A percentile compares a stretch with the other conserved stretches of the same genome.
Evolutionary conservation across 1,284 basidiomycete species (phyloP).

Genomic region (Sanguinoderma infundibulare): DNA sequence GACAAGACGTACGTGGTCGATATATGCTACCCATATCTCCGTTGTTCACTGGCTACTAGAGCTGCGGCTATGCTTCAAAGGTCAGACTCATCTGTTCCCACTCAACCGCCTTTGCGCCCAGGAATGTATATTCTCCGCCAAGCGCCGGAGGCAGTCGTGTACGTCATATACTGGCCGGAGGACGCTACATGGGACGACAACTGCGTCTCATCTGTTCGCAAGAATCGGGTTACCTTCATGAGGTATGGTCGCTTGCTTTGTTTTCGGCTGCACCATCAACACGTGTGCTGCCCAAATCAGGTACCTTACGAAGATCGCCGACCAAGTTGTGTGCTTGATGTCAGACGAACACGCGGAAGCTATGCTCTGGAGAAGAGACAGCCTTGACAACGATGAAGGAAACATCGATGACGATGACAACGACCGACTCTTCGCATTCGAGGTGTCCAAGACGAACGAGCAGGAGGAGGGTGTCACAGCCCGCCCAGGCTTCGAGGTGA

Average conservation of each 20-base stretch:
- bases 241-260: conserved; percentile 36
- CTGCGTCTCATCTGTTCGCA: conserved; percentile 45
- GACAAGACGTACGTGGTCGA: conserved; percentile 46
- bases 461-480: conserved; percentile 55
- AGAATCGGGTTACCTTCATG: conserved; percentile 66
- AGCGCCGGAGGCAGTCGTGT: conserved; percentile 34
- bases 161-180: conserved; percentile 66
- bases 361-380: conserved; percentile 46
- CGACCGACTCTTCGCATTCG: conserved; percentile 57
- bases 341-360: conserved; percentile 47
- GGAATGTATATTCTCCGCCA: conserved; percentile 54
- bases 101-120: conserved; percentile 45
- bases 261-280: too few species aligned
- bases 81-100: neutral
- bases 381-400: conserved; percentile 27
- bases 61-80: neutral
- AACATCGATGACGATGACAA: conserved; percentile 38
- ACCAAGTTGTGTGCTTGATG: conserved; percentile 54
- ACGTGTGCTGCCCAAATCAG: conserved; percentile 39
- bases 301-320: conserved; percentile 59
- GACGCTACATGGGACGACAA: conserved; percentile 62
- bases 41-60: too few species aligned
- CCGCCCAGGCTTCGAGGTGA: conserved; percentile 48
- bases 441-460: conserved; percentile 60
- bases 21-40: too few species aligned